phyloP scores from a whole-genome alignment of 2,329 filamentous ascomycete species.

The Sclerotiophoma versabilis region DNA sequence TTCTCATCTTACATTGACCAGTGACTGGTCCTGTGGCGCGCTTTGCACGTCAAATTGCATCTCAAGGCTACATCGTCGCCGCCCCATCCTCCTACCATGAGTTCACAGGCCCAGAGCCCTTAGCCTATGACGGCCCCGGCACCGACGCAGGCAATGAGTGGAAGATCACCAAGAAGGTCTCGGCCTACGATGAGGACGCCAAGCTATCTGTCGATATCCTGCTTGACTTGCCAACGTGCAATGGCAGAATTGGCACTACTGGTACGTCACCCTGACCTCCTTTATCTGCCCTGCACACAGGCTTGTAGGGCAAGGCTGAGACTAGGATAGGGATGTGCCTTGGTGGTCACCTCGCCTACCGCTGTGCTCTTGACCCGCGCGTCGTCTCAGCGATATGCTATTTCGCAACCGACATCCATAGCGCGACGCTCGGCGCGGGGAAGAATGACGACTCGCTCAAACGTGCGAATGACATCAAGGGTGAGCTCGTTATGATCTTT shows the following conservation, averaged over 20 bases:
- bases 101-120: slow-evolving; percentile 82
- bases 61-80: slow-evolving; percentile 91
- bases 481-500: slow-evolving; percentile 88
- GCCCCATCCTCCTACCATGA: slow-evolving; percentile 93
- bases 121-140: slow-evolving; percentile 85
- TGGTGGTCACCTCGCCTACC: slow-evolving; percentile 83
- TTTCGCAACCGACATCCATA: slow-evolving; percentile 93
- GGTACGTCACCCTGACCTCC: slow-evolving; percentile 21
- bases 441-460: slow-evolving; percentile 69
- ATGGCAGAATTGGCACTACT: slow-evolving; percentile 67
- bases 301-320: too few relatives aligned
- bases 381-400: slow-evolving; percentile 82
- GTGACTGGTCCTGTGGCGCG: slow-evolving; percentile 90
- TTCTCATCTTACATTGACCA: slow-evolving; percentile 13
- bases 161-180: slow-evolving; percentile 84
- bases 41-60: slow-evolving; percentile 89
- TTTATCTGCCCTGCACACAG: not conserved
- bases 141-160: slow-evolving; percentile 87
- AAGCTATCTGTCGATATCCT: slow-evolving; percentile 53
- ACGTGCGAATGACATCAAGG: slow-evolving; percentile 71
- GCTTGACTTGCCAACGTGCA: slow-evolving; percentile 61
- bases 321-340: slow-evolving; percentile 83
- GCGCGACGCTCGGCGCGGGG: slow-evolving; percentile 73
- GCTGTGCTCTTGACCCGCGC: slow-evolving; percentile 75
- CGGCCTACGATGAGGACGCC: slow-evolving; percentile 76